Base-by-base conservation (phyloP, 768 basidiomycete genomes). In the Suillus variegatus region DNA sequence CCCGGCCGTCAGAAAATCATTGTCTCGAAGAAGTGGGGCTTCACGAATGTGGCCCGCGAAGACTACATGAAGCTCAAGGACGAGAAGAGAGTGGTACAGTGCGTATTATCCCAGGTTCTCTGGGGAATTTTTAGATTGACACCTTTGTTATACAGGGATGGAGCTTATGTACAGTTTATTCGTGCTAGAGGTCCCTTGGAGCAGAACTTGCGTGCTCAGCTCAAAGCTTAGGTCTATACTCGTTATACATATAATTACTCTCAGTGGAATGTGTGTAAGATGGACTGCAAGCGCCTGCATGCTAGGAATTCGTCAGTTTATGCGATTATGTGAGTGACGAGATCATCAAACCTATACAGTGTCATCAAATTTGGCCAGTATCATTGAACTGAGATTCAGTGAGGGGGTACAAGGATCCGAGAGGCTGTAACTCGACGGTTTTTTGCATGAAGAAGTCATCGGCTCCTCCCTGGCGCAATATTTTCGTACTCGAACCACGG, bases 1-100 rank as follows among this genome's bases (percentile, higher is more conserved):
- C 94, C 95, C 20, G 95, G 95, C 64, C 90, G 95, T 75, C 95
- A 97, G 85, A 97, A 97, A 87, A 96, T 97, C 79, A 96, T 96
- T 70, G 85, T 95, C 71, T 94, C 92, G 65, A 94, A 94, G 87
- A 97, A 97, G 87, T 99, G 97, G 96, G 97, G 97, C 66, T 99
- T 99, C 84, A 99, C 97, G 47, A 92, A 92, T 72, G 95, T 99
- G 66, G 87, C 88, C 76, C 90, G 95, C 79, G 89, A 88, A 71
- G 95, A 96, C 57, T 99, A 97, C 79, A 72, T 86, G 75, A 89
- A 88, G 81, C 84, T 97, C 71, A 97, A 97, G 86, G 88, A 89
- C 74, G 91, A 94, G 54, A 95, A 95, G 86, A 86, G 87, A 78
- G 93, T 97, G 72, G 76, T 96, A 72, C 91, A 92, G 93, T 93